Evolutionary conservation across 2,329 filamentous ascomycete species (phyloP), one percentile per base, ranked within the genome.

Genomic region (Dactylella cylindrospora): DNA sequence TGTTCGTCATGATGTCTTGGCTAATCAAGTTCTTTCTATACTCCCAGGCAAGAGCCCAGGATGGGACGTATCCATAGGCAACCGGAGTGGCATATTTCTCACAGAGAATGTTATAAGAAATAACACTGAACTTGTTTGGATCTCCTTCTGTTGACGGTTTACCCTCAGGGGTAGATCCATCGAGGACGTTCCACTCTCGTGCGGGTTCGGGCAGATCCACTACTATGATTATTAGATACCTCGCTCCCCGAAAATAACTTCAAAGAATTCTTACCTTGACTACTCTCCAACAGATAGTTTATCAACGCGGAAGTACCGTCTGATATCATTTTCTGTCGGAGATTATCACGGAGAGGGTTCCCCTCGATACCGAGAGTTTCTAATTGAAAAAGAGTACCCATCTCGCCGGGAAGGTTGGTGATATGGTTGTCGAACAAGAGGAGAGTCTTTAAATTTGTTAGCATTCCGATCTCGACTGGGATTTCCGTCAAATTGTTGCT

Each of bases 21-120:
- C 96, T 75, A 64, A 98, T 93, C 55, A 86, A 81, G 54, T 87
- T 82, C 70, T 85, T 86, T 50, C 93, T 84, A 70, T 88, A 90
- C 29, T 93, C 86, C 93, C 93, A 98, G 22, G 82, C 78, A 19
- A 98, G 78, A 6, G 89, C 89, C 51, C 80, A 81, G 12, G 84
- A 85, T 2, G 93, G 88, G 0, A 90, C 91, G 72, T 97, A 97
- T 35, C 91, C 91, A 71, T 96, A 97, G 65, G 88, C 83, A 50
- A 84, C 79, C 50, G 83, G 79, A 0, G 90, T 96, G 3, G 90
- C 90, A 69, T 93, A 95, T 70, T 90, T 88, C 73, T 96, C 90
- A 74, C 91, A 96, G 8, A 98, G 80, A 39, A 91, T 95, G 72
- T 98, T 98, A 84, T 93, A 96, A 17, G 88, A 94, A 64, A 97